Percentiles rank a stretch among this genome's conserved stretches.
Evolutionary conservation across 129 eudicot species (phyloP).

Genomic region (carrot (Daucus carota)): DH1_v3.0 NC_030387.2:35271001-35271500

Average conservation of each 20-base stretch:
- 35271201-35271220: slow-evolving; percentile 79
- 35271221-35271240: slow-evolving; percentile 68
- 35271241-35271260: slow-evolving; percentile 25
- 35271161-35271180: slow-evolving; percentile 91
- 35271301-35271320: neutral
- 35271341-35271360: too few relatives aligned
- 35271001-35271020: slow-evolving; percentile 69
- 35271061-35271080: slow-evolving; percentile 27
- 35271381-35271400: too few relatives aligned
- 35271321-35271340: neutral
- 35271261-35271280: neutral
- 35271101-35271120: slow-evolving; percentile 42
- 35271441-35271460: too few relatives aligned
- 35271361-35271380: too few relatives aligned
- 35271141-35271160: slow-evolving; percentile 79
- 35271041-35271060: slow-evolving; percentile 43
- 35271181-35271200: slow-evolving; percentile 72
- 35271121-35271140: slow-evolving; percentile 62
- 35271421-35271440: too few relatives aligned
- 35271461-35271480: too few relatives aligned
- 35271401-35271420: too few relatives aligned
- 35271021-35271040: slow-evolving; percentile 46
- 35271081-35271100: slow-evolving; percentile 28
- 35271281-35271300: neutral
- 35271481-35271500: neutral